Evolutionary conservation across 2,329 filamentous ascomycete genomes (phyloP), one percentile per base, ranked within the genome.

Genomic region (Calonectria hawksworthii): DNA sequence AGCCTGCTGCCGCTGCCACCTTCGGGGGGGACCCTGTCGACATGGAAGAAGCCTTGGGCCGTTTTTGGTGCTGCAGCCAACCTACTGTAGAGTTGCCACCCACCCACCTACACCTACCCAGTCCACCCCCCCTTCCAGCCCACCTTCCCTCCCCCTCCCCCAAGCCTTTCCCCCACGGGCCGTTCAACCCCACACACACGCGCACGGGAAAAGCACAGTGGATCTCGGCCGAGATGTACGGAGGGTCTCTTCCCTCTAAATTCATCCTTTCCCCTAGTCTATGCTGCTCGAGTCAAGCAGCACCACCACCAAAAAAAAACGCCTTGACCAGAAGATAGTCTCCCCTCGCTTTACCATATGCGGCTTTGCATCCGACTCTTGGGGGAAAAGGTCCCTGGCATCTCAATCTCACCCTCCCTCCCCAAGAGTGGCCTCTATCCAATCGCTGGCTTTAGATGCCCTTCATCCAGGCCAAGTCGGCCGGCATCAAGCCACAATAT

Each of bases 161-260:
- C 38, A 7, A 16, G 5, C 16, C 38, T 21, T 21, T 6, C 51
- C 54, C 54, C 54, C 54, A 38, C 54, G 36, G 44, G 9, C 44
- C n/a, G 44, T 47, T 23, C 44, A n/a, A 47, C 44, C 44, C 44
- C 54, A 59, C 54, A 61, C 54, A 26, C 54, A 61, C 51, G 16
- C 30, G 41, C 47, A 30, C 50, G 41, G 61, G 41, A 47, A 44
- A 47, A 64, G 36, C 36, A 28, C 23, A 23, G 61, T 47, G 61
- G 41, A 64, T 64, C 61, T 64, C 61, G 61, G 61, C 61, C 61
- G 61, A 64, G 61, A 64, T 30, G 36, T 28, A 44, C 61, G 38
- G 61, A 64, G 18, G 54, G 61, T 47, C 61, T 30, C 16, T 38
- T 23, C 23, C 4, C 16, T 59, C 34, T 38, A 36, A 36, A 16